Conservation (phyloP, 805 yeast species). For the Candida pini region DNA sequence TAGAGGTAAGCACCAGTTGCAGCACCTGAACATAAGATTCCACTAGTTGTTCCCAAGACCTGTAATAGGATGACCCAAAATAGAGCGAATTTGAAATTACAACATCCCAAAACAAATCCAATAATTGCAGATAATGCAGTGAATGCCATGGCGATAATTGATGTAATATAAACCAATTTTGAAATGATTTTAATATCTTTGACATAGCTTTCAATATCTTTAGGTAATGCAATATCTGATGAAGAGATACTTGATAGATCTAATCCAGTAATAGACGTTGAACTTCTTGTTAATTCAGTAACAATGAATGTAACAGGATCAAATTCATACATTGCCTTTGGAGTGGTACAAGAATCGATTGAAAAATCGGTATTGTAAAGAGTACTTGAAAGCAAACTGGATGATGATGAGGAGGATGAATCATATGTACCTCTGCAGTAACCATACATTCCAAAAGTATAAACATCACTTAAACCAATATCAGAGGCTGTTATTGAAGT, state of each 20-base stretch:
- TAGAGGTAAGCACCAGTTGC: constrained; percentile 56
- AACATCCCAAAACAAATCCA: constrained; percentile 29
- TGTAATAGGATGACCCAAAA: not conserved
- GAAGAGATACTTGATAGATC: too few relatives aligned
- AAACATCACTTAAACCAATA: constrained; percentile 40
- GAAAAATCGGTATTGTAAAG: constrained; percentile 25
- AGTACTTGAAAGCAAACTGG: not conserved
- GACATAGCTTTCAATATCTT: constrained; percentile 41
- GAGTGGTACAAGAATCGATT: constrained; percentile 41
- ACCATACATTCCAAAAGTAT: constrained; percentile 58
- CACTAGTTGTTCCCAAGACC: constrained; percentile 8
- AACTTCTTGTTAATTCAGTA: constrained; percentile 7
- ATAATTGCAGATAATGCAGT: constrained; percentile 37
- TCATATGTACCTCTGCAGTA: constrained; percentile 45
- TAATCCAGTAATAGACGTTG: constrained; percentile 5
- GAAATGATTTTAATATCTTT: constrained; percentile 41
- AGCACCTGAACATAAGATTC: constrained; percentile 14
- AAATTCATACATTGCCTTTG: constrained; percentile 51
- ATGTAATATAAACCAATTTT: constrained; percentile 53
- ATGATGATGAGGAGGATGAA: not conserved
- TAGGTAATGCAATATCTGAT: constrained; percentile 46
- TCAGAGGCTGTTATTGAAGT: constrained; percentile 2
- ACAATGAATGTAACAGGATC: constrained; percentile 38
- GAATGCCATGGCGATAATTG: constrained; percentile 43
- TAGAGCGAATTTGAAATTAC: constrained; percentile 6